phyloP scores from a whole-genome alignment of 2,329 filamentous ascomycete genomes.

The Calonectria honghensis region DNA sequence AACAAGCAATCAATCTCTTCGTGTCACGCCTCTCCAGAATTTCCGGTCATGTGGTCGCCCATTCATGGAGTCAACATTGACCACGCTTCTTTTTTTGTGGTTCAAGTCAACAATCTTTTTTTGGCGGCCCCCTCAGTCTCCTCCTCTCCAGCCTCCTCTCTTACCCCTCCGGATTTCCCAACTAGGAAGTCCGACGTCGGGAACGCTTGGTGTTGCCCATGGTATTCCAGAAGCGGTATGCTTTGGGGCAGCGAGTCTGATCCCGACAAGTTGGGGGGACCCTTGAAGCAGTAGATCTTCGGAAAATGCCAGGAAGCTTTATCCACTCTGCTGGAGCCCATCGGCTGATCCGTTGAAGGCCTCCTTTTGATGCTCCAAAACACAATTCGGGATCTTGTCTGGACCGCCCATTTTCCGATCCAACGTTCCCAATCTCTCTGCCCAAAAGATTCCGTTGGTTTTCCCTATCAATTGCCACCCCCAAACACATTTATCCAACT shows the following conservation, averaged over 20 bases:
- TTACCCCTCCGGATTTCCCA: conserved; percentile 35
- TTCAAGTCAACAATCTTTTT: conserved; percentile 22
- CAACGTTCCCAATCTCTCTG: background rate
- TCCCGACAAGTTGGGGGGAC: background rate
- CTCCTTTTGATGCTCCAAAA: conserved; percentile 4
- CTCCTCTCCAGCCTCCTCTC: background rate
- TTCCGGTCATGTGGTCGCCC: conserved; percentile 34
- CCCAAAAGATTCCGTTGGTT: background rate
- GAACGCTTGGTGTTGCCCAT: background rate
- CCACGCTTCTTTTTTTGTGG: conserved; percentile 18
- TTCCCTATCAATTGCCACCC: background rate
- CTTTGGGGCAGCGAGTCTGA: background rate
- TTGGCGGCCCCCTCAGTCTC: background rate
- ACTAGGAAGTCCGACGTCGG: conserved; percentile 36
- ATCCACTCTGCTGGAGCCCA: background rate
- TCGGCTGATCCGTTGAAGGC: conserved; percentile 20
- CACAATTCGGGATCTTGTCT: background rate
- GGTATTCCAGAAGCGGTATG: conserved; percentile 35
- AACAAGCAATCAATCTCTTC: conserved; percentile 25
- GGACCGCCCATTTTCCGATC: conserved; percentile 6
- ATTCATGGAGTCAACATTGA: conserved; percentile 11
- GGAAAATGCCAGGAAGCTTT: background rate
- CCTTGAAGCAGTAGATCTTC: background rate
- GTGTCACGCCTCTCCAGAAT: conserved; percentile 27
- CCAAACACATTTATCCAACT: background rate